A percentile compares a stretch with the other conserved stretches of the same genome.
phyloP scores from a whole-genome alignment of 2,329 filamentous ascomycete genomes.

The Neopestalotiopsis rosae region DNA sequence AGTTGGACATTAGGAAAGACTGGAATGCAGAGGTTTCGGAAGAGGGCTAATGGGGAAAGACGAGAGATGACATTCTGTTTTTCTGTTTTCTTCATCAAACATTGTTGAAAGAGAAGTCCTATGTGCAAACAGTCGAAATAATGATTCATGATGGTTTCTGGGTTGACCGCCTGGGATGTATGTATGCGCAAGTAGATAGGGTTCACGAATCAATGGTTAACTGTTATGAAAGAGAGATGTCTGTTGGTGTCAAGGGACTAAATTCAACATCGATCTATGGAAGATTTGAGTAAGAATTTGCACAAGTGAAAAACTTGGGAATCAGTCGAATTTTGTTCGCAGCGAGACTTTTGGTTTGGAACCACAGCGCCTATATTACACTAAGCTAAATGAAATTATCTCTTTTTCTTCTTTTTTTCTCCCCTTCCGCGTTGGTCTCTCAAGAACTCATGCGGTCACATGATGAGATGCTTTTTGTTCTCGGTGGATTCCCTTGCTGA shows the following conservation, averaged over 20 bases:
- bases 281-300: too few species aligned
- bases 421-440: not conserved
- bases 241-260: too few species aligned
- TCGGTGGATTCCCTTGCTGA: too few species aligned
- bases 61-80: too few species aligned
- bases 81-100: not conserved
- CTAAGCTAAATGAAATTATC: not conserved
- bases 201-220: too few species aligned
- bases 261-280: too few species aligned
- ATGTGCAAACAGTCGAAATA: not conserved
- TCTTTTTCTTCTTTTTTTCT: not conserved
- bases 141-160: not conserved
- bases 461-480: too few species aligned
- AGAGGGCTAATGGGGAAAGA: slow-evolving; percentile 20
- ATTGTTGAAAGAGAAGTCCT: not conserved
- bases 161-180: too few species aligned
- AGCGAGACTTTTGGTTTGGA: not conserved
- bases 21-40: slow-evolving; percentile 62
- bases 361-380: not conserved
- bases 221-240: too few species aligned
- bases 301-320: too few species aligned
- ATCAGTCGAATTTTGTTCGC: not conserved
- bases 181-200: too few species aligned
- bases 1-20: slow-evolving; percentile 67
- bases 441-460: not conserved